Conservation (phyloP, 73 alveolate genomes). For the Symbiodinium natans region DNA sequence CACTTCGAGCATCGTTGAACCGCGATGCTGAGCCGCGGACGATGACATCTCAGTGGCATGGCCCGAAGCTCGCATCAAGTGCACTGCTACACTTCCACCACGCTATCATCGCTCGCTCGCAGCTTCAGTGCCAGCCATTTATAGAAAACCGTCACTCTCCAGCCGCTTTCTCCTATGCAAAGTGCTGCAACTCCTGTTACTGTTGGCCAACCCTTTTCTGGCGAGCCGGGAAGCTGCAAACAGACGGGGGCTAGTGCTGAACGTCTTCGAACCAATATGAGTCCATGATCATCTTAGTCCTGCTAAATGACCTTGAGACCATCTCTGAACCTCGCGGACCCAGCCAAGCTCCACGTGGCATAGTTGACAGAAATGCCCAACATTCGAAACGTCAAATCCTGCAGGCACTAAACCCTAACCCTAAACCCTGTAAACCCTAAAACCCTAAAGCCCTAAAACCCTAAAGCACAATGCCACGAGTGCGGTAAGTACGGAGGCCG, state of each 20-base stretch:
- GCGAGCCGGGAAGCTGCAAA: background rate
- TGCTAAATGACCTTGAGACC: too few species aligned
- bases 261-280: too few species aligned
- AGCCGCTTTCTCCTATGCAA: too few species aligned
- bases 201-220: background rate
- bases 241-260: background rate
- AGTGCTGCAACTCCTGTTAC: too few species aligned
- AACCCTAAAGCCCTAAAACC: background rate
- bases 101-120: background rate
- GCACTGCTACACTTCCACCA: background rate
- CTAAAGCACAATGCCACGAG: too few species aligned
- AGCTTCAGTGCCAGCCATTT: too few species aligned
- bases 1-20: too few species aligned
- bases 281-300: too few species aligned
- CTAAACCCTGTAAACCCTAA: background rate
- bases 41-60: conserved; percentile 62
- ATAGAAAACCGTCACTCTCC: too few species aligned
- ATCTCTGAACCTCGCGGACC: too few species aligned
- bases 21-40: conserved; percentile 11
- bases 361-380: background rate
- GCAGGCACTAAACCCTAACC: too few species aligned
- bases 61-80: background rate
- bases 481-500: background rate
- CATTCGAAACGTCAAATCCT: background rate
- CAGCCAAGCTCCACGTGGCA: too few species aligned